Percentiles rank a stretch among this genome's conserved stretches.
phyloP scores from a whole-genome alignment of 2,329 filamentous ascomycete species.

The Phaeosphaeriaceae sp. region DNA sequence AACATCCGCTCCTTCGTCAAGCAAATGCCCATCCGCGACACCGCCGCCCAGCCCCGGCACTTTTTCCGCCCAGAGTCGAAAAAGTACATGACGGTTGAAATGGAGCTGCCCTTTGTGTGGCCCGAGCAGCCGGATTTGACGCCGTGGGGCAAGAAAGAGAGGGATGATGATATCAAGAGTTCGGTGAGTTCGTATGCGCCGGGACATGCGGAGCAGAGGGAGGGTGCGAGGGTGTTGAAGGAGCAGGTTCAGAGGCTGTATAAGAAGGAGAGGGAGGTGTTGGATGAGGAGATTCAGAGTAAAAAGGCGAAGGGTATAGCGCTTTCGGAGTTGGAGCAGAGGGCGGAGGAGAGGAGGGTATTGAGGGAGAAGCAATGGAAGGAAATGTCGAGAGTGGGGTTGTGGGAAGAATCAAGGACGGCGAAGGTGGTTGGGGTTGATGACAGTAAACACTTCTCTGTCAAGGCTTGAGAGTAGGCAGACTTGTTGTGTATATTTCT shows the following conservation, averaged over 20 bases:
- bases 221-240: conserved; percentile 25
- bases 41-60: conserved; percentile 56
- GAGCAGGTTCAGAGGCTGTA: conserved; percentile 36
- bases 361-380: conserved; percentile 43
- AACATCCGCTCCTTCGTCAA: conserved; percentile 81
- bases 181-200: conserved; percentile 12
- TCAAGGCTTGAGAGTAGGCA: conserved; percentile 24
- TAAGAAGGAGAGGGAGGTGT: conserved; percentile 17
- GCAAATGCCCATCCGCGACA: conserved; percentile 67
- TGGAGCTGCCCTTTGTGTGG: conserved; percentile 87
- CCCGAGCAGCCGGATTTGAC: conserved; percentile 68
- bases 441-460: conserved; percentile 17
- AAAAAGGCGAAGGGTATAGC: conserved; percentile 12
- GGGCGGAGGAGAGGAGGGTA: conserved; percentile 13
- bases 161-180: conserved; percentile 43
- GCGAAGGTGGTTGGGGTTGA: conserved; percentile 26
- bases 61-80: conserved; percentile 73
- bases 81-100: conserved; percentile 95
- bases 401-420: conserved; percentile 36
- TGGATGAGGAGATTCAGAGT: conserved; percentile 5
- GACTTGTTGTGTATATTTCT: neutral
- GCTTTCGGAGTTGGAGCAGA: conserved; percentile 10
- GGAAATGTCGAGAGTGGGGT: conserved; percentile 49
- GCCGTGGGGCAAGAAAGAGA: conserved; percentile 52
- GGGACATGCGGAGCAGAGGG: conserved; percentile 14